A percentile compares a stretch with the other conserved stretches of the same genome.
Conservation (phyloP, 1,284 basidiomycete genomes). For the Melampsora abietis-canadensis region DNA sequence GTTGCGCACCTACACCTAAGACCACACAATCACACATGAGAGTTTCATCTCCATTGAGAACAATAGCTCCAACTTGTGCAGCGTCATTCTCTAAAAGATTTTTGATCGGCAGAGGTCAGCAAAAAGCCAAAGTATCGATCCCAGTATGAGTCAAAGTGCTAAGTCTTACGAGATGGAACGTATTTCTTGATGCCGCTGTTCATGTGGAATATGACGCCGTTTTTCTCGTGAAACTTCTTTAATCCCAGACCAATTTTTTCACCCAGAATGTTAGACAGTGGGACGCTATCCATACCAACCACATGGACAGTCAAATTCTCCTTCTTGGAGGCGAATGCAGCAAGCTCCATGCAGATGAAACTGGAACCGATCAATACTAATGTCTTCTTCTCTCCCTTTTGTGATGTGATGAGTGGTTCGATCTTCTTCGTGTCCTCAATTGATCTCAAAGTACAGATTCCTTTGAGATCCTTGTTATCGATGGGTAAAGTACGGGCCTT, state of each 20-base stretch:
- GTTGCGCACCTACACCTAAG: constrained; percentile 83
- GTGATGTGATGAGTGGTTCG: constrained; percentile 33
- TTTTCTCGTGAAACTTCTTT: constrained; percentile 59
- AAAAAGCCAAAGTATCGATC: constrained; percentile 36
- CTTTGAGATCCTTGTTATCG: constrained; percentile 70
- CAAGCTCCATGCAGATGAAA: constrained; percentile 92
- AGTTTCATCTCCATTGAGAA: constrained; percentile 65
- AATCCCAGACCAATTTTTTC: constrained; percentile 74
- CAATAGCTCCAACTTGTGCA: constrained; percentile 59
- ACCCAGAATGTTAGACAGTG: constrained; percentile 77
- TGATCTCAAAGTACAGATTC: constrained; percentile 72
- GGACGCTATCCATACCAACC: constrained; percentile 78
- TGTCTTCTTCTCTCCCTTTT: constrained; percentile 55
- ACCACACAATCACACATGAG: constrained; percentile 76
- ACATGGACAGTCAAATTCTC: constrained; percentile 65
- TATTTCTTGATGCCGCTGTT: constrained; percentile 49
- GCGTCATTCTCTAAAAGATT: constrained; percentile 50
- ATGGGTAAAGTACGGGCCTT: constrained; percentile 62
- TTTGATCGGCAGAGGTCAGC: constrained; percentile 35
- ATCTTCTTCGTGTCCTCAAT: constrained; percentile 67
- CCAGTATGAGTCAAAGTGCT: constrained; percentile 7
- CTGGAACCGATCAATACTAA: constrained; percentile 82
- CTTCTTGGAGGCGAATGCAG: constrained; percentile 71
- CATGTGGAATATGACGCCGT: constrained; percentile 51
- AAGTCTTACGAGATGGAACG: constrained; percentile 55